Evolutionary conservation across 352 stramenopile genomes (phyloP).

Genomic region (Phytophthora crassamura): DNA sequence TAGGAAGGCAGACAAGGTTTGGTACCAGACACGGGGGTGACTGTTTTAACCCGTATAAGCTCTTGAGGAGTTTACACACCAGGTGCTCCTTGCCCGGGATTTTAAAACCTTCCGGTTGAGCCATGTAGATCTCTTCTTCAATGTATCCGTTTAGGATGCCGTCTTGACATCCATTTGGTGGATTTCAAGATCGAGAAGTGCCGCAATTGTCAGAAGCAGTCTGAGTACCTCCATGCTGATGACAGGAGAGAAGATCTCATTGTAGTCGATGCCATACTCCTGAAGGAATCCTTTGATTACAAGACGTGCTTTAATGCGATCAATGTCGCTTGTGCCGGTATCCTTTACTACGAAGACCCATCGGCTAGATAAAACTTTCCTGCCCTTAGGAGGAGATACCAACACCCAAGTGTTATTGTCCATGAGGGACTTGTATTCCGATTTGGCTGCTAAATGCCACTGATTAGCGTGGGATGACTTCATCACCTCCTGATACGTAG

Average conservation of each 20-base stretch:
- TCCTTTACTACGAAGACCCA: conserved; percentile 17
- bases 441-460: not conserved
- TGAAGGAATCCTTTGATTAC: conserved; percentile 1
- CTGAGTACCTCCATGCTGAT: conserved; percentile 10
- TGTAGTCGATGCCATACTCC: conserved; percentile 1
- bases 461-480: conserved; percentile 2
- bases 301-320: conserved; percentile 3
- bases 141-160: conserved; percentile 27
- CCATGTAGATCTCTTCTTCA: conserved; percentile 32
- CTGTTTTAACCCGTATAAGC: conserved; percentile 26
- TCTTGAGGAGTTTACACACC: conserved; percentile 22
- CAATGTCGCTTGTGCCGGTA: conserved; percentile 10
- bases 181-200: conserved; percentile 17
- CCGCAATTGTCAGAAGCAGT: conserved; percentile 10
- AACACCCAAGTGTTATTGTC: conserved; percentile 7
- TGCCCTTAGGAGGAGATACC: not conserved
- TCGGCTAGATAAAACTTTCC: not conserved
- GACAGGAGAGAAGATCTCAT: conserved; percentile 3
- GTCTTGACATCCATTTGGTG: conserved; percentile 41
- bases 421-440: conserved; percentile 11
- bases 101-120: conserved; percentile 18
- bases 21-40: conserved; percentile 16
- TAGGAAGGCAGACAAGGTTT: conserved; percentile 15
- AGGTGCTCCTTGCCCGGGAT: conserved; percentile 14
- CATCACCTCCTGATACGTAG: conserved; percentile 5